Evolutionary conservation across 2,329 filamentous ascomycete genomes (phyloP).

Genomic region (Ophiostoma sp.): DNA sequence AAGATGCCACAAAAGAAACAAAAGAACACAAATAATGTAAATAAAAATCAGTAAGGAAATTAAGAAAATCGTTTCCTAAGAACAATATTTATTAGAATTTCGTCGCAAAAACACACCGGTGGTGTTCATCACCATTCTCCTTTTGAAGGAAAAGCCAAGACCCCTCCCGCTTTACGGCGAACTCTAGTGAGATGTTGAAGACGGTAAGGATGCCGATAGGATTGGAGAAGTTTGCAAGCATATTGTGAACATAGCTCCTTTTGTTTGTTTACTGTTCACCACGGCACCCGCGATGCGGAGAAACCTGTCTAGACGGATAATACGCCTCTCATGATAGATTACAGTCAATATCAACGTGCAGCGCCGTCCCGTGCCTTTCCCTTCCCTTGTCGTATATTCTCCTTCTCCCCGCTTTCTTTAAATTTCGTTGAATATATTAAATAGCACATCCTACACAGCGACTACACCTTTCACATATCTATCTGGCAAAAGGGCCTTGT

Average conservation of each 20-base stretch:
- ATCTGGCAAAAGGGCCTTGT: not conserved
- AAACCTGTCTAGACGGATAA: not conserved
- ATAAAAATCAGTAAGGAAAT: too few species aligned
- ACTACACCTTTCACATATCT: not conserved
- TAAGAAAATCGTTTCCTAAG: too few species aligned
- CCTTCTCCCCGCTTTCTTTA: not conserved
- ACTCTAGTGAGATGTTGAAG: not conserved
- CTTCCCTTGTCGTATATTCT: not conserved
- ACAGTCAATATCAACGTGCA: not conserved
- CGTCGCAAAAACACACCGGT: too few species aligned
- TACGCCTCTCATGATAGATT: not conserved
- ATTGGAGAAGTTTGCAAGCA: not conserved
- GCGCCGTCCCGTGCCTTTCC: not conserved
- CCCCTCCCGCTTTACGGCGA: not conserved
- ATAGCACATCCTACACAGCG: not conserved
- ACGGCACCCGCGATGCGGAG: not conserved
- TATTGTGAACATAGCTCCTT: not conserved
- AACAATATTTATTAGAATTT: too few species aligned
- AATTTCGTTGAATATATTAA: too few species aligned
- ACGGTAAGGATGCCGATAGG: slow-evolving; percentile 5
- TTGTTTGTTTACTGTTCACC: not conserved
- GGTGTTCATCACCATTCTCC: too few species aligned
- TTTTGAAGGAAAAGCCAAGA: too few species aligned
- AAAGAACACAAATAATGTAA: too few species aligned
- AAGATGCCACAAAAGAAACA: too few species aligned